A percentile compares a stretch with the other conserved stretches of the same genome.
phyloP scores from a whole-genome alignment of 805 yeast genomes.

The Yarrowia porcina region DNA sequence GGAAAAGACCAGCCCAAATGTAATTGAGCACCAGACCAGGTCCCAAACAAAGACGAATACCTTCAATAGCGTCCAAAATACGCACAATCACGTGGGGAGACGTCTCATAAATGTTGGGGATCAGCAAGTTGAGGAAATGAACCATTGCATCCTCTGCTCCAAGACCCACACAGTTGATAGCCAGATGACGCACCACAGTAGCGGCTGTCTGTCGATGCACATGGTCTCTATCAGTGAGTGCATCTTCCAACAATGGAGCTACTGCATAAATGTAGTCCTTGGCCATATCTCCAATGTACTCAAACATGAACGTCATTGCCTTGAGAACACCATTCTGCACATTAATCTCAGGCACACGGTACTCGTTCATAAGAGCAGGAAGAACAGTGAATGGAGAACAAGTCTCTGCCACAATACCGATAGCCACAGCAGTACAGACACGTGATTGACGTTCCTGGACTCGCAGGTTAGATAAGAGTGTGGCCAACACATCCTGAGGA shows the following conservation, averaged over 20 bases:
- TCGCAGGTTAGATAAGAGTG: slow-evolving; percentile 74
- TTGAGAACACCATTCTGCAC: slow-evolving; percentile 95
- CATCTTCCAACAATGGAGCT: slow-evolving; percentile 79
- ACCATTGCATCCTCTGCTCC: slow-evolving; percentile 80
- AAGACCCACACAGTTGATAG: slow-evolving; percentile 70
- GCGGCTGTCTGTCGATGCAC: slow-evolving; percentile 97
- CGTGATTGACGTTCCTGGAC: slow-evolving; percentile 96
- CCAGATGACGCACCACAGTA: slow-evolving; percentile 75
- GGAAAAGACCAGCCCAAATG: slow-evolving; percentile 84
- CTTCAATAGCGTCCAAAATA: slow-evolving; percentile 75
- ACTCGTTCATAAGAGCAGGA: slow-evolving; percentile 95
- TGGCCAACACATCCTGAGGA: slow-evolving; percentile 88
- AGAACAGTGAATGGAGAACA: slow-evolving; percentile 91
- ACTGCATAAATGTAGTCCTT: slow-evolving; percentile 79
- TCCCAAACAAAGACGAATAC: slow-evolving; percentile 69
- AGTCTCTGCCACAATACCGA: slow-evolving; percentile 91
- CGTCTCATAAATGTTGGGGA: slow-evolving; percentile 90
- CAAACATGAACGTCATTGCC: slow-evolving; percentile 86
- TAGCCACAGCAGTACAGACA: slow-evolving; percentile 96
- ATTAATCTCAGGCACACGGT: slow-evolving; percentile 83
- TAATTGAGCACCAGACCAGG: slow-evolving; percentile 71
- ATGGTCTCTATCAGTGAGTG: slow-evolving; percentile 81
- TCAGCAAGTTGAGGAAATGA: slow-evolving; percentile 72
- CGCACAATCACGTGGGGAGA: slow-evolving; percentile 92
- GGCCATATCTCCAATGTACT: slow-evolving; percentile 79